Conservation (phyloP, 1,139 yeast genomes). For the Saccharomyces hybrid region DNA sequence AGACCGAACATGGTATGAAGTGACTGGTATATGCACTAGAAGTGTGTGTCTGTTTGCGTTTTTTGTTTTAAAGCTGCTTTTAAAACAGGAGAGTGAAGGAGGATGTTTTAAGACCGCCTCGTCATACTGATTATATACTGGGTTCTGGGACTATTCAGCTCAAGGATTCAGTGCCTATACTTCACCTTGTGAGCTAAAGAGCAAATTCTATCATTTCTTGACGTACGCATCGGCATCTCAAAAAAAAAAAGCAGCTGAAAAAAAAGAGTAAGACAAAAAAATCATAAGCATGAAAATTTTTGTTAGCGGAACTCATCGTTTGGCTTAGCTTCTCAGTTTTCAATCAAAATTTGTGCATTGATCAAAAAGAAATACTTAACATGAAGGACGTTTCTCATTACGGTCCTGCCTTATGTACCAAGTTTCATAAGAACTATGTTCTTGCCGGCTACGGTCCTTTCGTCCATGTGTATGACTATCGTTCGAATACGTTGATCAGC, state of each 20-base stretch:
- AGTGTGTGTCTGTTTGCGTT: too few relatives aligned
- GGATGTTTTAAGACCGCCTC: too few relatives aligned
- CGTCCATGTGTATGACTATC: constrained; percentile 48
- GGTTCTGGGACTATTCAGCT: not conserved
- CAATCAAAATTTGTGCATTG: not conserved
- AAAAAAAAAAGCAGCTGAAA: not conserved
- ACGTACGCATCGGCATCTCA: not conserved
- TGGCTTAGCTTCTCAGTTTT: not conserved
- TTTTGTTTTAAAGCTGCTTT: too few relatives aligned
- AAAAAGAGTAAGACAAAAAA: not conserved
- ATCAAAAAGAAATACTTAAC: not conserved
- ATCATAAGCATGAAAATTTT: not conserved
- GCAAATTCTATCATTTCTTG: not conserved
- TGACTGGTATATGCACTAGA: too few relatives aligned
- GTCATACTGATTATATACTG: too few relatives aligned
- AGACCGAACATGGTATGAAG: too few relatives aligned
- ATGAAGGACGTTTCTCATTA: constrained; percentile 27
- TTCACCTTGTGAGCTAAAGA: not conserved
- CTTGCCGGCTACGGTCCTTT: constrained; percentile 74
- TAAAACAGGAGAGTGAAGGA: too few relatives aligned
- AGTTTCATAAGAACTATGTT: constrained; percentile 36
- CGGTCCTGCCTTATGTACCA: constrained; percentile 71
- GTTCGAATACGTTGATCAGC: constrained; percentile 36
- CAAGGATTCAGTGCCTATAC: not conserved
- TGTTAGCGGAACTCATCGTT: not conserved